Evolutionary conservation across 768 basidiomycete species (phyloP).

Genomic region (Amanita polypyramis): DNA sequence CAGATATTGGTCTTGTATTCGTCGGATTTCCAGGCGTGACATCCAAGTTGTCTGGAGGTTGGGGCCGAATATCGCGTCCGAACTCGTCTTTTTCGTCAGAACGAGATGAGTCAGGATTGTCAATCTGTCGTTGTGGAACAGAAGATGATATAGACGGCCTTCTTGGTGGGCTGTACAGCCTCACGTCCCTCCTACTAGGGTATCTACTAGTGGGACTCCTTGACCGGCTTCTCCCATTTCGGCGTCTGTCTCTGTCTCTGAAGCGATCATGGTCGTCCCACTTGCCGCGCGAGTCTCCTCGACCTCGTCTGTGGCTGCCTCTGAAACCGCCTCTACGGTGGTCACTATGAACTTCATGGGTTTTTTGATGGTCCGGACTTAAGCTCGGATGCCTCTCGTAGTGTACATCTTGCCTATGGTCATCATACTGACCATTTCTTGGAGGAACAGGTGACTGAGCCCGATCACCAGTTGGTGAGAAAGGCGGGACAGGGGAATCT

Average conservation of each 20-base stretch:
- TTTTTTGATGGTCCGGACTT: slow-evolving; percentile 35
- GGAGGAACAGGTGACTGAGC: slow-evolving; percentile 25
- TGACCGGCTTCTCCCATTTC: slow-evolving; percentile 56
- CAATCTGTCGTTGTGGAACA: slow-evolving; percentile 17
- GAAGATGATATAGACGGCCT: slow-evolving; percentile 26
- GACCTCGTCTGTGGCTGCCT: slow-evolving; percentile 48
- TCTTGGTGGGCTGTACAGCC: slow-evolving; percentile 51
- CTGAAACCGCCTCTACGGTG: slow-evolving; percentile 48
- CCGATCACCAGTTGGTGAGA: slow-evolving; percentile 24
- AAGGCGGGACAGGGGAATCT: slow-evolving; percentile 14
- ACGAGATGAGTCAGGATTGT: slow-evolving; percentile 17
- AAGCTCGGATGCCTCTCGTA: slow-evolving; percentile 35
- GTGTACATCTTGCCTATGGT: slow-evolving; percentile 28
- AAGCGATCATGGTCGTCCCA: slow-evolving; percentile 55
- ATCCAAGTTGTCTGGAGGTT: slow-evolving; percentile 28
- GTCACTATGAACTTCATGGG: slow-evolving; percentile 39
- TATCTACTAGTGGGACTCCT: slow-evolving; percentile 61
- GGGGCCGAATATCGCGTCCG: slow-evolving; percentile 66
- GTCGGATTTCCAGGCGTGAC: slow-evolving; percentile 18
- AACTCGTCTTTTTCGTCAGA: slow-evolving; percentile 69
- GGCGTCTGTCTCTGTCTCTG: slow-evolving; percentile 33
- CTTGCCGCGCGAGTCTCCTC: slow-evolving; percentile 34
- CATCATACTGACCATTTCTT: slow-evolving; percentile 34
- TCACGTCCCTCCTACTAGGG: slow-evolving; percentile 36
- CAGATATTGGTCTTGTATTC: slow-evolving; percentile 14